These are phyloP conservation scores for Tolypocladium nubicola DNA, from an alignment of 2,329 filamentous ascomycete genomes.

Conservation along the genomic window DNA sequence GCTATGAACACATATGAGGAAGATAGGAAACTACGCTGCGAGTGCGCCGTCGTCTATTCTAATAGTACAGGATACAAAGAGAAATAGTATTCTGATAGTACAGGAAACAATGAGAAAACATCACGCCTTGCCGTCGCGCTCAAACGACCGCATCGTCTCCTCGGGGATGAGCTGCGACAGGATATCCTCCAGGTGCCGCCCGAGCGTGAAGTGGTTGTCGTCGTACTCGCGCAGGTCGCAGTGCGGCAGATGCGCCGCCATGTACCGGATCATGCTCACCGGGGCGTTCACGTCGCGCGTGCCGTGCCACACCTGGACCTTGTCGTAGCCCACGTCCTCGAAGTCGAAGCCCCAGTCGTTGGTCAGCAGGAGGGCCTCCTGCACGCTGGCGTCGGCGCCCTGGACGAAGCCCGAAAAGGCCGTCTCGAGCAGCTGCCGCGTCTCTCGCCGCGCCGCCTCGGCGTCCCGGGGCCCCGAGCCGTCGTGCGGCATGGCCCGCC, in stretches of 20 bases:
- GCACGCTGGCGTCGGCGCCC: constrained; percentile 12
- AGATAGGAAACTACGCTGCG: no score
- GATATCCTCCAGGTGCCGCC: constrained; percentile 9
- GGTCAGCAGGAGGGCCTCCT: constrained; percentile 19
- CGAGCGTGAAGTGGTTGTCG: constrained; percentile 21
- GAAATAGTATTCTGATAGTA: no score
- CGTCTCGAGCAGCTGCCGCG: constrained; percentile 16
- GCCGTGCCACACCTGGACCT: constrained; percentile 22
- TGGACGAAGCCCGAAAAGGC: constrained; percentile 15
- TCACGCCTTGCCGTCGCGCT: background rate
- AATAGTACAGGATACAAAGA: background rate
- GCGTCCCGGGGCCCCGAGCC: background rate
- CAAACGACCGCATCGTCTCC: background rate
- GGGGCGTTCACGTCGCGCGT: constrained; percentile 19
- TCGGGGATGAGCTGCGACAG: constrained; percentile 5
- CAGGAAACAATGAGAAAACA: no score
- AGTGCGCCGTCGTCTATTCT: background rate
- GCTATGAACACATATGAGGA: background rate
- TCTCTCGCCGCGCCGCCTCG: constrained; percentile 12
- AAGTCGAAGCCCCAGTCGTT: constrained; percentile 19
- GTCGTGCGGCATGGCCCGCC: background rate
- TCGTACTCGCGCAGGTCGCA: constrained; percentile 19
- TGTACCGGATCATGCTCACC: constrained; percentile 21
- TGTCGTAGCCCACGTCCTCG: constrained; percentile 14
- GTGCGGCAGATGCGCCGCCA: constrained; percentile 23